Percentiles rank a stretch among this genome's conserved stretches.
These are phyloP conservation scores for Austroboletus niveus DNA, from an alignment of 1,284 basidiomycete genomes.

Conservation along the genomic window DNA sequence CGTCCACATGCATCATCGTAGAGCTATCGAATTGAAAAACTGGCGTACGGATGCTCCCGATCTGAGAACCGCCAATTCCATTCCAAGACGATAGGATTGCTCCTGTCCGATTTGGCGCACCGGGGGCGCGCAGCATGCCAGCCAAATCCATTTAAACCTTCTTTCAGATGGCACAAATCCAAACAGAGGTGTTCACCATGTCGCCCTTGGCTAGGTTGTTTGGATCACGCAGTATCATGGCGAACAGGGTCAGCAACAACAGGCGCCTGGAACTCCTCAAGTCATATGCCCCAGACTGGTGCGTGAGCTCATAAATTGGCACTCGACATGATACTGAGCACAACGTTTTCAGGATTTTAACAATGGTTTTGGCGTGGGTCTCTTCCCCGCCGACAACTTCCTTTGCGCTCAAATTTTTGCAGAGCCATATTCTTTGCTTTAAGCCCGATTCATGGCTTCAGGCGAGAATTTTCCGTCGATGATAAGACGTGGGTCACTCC, in stretches of 20 bases:
- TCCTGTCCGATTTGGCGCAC: background rate
- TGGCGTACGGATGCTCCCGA: background rate
- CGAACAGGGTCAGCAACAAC: slow-evolving; percentile 27
- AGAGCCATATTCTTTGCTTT: slow-evolving; percentile 71
- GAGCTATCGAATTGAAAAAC: background rate
- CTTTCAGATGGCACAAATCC: background rate
- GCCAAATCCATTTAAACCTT: background rate
- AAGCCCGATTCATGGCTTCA: slow-evolving; percentile 75
- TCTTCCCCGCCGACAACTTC: background rate
- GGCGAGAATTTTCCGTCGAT: slow-evolving; percentile 78
- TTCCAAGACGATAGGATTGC: background rate
- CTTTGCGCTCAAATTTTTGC: slow-evolving; percentile 8
- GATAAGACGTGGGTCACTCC: slow-evolving; percentile 64
- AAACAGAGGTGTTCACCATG: slow-evolving; percentile 13
- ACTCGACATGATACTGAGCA: slow-evolving; percentile 1
- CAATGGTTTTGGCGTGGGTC: slow-evolving; percentile 67
- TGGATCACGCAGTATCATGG: slow-evolving; percentile 7
- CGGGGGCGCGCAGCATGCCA: background rate
- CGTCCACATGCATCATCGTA: background rate
- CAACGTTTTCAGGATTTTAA: slow-evolving; percentile 54
- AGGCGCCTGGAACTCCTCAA: slow-evolving; percentile 46
- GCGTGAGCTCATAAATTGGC: slow-evolving; percentile 19
- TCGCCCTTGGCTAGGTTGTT: slow-evolving; percentile 9
- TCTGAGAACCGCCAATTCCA: background rate
- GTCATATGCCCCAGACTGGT: slow-evolving; percentile 77